These are phyloP conservation scores for Zygosaccharomyces pseudorouxii DNA, from an alignment of 805 yeast species.

Conservation along the genomic window DNA sequence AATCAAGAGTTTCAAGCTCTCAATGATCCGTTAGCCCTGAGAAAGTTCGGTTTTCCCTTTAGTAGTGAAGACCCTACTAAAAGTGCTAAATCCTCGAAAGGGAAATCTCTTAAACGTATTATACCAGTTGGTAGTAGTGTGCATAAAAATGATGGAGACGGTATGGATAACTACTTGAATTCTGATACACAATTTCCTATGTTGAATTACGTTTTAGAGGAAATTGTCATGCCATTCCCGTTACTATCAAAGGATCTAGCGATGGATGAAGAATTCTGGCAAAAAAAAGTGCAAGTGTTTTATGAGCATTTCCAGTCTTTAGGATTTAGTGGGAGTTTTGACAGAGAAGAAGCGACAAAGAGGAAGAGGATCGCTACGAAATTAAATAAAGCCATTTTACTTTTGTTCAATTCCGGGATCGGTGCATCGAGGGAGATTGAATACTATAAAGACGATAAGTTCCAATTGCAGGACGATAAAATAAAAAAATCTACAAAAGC, in stretches of 20 bases:
- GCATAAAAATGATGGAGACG: neutral
- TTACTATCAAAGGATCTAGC: conserved; percentile 46
- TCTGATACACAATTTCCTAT: conserved; percentile 53
- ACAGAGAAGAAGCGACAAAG: conserved; percentile 71
- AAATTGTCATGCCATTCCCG: conserved; percentile 69
- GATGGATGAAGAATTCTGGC: conserved; percentile 68
- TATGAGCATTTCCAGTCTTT: conserved; percentile 72
- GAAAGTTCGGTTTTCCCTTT: conserved; percentile 78
- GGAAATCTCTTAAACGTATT: neutral
- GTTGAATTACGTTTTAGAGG: conserved; percentile 56
- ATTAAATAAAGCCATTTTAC: conserved; percentile 55
- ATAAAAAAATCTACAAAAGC: conserved; percentile 33
- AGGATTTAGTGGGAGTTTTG: conserved; percentile 66
- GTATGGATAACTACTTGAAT: neutral
- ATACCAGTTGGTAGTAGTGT: neutral
- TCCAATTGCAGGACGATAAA: conserved; percentile 22
- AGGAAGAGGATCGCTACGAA: conserved; percentile 58
- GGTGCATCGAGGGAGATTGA: conserved; percentile 53
- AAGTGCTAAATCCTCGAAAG: neutral
- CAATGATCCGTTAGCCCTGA: conserved; percentile 57
- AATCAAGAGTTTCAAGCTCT: conserved; percentile 56
- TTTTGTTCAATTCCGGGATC: conserved; percentile 72
- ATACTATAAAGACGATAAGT: conserved; percentile 41
- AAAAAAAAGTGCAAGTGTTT: conserved; percentile 70
- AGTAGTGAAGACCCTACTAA: conserved; percentile 40